phyloP scores from a whole-genome alignment of 495 filamentous ascomycete genomes.

The Neurospora sp. region DNA sequence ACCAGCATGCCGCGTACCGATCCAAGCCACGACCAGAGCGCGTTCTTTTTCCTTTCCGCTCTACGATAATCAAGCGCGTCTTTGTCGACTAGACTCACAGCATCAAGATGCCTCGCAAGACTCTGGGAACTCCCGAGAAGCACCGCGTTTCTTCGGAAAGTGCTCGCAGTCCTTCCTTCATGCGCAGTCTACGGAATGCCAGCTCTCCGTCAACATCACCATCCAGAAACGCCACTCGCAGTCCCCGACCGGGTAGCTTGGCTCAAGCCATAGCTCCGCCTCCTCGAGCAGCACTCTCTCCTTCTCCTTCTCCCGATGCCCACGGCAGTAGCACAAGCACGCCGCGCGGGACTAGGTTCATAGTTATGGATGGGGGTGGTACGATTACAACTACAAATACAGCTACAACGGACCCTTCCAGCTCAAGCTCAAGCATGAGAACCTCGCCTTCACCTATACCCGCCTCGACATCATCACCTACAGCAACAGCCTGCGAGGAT shows the following conservation, averaged over 20 bases:
- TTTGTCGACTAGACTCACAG: not conserved
- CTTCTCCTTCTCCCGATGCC: not conserved
- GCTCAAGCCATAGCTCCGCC: not conserved
- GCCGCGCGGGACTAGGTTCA: not conserved
- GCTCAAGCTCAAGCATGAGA: not conserved
- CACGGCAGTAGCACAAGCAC: not conserved
- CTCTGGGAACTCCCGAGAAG: not conserved
- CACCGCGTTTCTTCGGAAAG: not conserved
- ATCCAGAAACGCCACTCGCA: not conserved
- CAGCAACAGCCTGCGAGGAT: conserved; percentile 14
- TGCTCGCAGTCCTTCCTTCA: not conserved
- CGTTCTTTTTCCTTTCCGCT: not conserved
- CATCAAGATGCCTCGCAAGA: not conserved
- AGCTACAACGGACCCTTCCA: not conserved
- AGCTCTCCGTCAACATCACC: not conserved
- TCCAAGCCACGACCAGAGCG: not conserved
- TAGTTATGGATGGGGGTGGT: not conserved
- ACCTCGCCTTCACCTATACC: not conserved
- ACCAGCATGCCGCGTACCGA: not conserved
- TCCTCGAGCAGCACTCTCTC: not conserved
- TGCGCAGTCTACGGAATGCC: not conserved
- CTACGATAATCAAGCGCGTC: not conserved
- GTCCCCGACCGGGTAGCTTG: not conserved
- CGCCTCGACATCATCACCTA: not conserved
- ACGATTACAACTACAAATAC: not conserved